Conservation (phyloP, 1,139 yeast species). For the Scheffersomyces lignicola region DNA sequence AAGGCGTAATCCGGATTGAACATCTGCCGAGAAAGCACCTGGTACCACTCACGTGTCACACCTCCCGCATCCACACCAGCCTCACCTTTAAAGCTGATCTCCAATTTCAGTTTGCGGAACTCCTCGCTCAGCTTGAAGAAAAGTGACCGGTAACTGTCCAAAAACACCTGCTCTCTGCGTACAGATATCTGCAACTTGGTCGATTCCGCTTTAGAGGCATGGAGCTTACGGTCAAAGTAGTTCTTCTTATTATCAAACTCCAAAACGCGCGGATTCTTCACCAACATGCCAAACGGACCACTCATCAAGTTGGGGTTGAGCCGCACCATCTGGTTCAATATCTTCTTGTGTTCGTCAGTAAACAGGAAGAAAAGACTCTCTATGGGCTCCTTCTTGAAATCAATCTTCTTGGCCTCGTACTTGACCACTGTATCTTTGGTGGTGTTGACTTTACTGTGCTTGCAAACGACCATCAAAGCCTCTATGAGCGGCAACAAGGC, state of each 20-base stretch:
- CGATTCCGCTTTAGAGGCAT: constrained; percentile 43
- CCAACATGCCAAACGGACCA: constrained; percentile 92
- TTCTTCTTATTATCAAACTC: constrained; percentile 94
- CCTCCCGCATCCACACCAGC: constrained; percentile 99
- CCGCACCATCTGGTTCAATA: constrained; percentile 89
- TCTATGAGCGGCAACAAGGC: constrained; percentile 85
- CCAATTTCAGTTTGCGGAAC: constrained; percentile 71
- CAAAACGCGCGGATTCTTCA: constrained; percentile 82
- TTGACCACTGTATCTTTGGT: constrained; percentile 51
- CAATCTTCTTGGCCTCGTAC: constrained; percentile 59
- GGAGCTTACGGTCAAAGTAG: constrained; percentile 76
- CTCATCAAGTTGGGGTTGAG: constrained; percentile 91
- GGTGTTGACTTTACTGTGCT: constrained; percentile 72
- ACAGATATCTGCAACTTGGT: constrained; percentile 63
- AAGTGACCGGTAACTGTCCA: constrained; percentile 84
- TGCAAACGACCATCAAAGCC: constrained; percentile 92
- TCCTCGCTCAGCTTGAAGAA: constrained; percentile 81
- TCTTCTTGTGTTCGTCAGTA: constrained; percentile 87
- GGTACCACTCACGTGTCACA: constrained; percentile 96
- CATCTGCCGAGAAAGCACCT: constrained; percentile 90
- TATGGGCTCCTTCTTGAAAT: constrained; percentile 73
- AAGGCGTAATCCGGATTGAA: constrained; percentile 95
- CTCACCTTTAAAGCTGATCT: constrained; percentile 85
- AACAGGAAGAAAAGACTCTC: constrained; percentile 82
- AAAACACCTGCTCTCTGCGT: constrained; percentile 86